Percentiles rank a stretch among this genome's conserved stretches.
These are phyloP conservation scores for Acmispon strigosus DNA, from an alignment of 306 rosid species.

Conservation along the genomic window DNA sequence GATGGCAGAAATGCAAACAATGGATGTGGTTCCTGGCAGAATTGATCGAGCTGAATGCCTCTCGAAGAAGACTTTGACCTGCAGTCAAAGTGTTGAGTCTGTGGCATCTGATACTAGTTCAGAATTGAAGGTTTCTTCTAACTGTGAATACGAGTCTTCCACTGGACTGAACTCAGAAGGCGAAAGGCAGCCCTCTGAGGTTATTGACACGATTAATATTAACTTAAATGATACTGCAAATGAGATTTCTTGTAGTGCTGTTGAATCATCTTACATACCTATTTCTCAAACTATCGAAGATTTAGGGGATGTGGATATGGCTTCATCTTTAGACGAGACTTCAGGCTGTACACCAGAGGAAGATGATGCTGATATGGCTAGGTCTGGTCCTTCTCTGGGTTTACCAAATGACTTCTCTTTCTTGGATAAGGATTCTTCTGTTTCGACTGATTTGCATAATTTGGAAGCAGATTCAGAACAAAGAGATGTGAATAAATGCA, in stretches of 20 bases:
- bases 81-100: slow-evolving; percentile 15
- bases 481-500: slow-evolving; percentile 19
- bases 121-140: slow-evolving; percentile 31
- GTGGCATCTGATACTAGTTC: slow-evolving; percentile 23
- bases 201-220: slow-evolving; percentile 16
- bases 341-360: slow-evolving; percentile 16
- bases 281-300: slow-evolving; percentile 21
- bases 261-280: slow-evolving; percentile 21
- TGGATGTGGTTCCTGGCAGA: slow-evolving; percentile 22
- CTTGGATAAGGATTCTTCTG: slow-evolving; percentile 18
- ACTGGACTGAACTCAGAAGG: slow-evolving; percentile 24
- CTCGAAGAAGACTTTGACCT: slow-evolving; percentile 17
- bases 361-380: slow-evolving; percentile 5
- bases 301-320: slow-evolving; percentile 6
- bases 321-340: slow-evolving; percentile 6
- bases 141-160: slow-evolving; percentile 20
- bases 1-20: slow-evolving; percentile 27
- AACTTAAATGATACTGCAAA: slow-evolving; percentile 23
- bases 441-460: slow-evolving; percentile 8
- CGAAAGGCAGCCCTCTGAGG: slow-evolving; percentile 22
- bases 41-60: slow-evolving; percentile 38
- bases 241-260: slow-evolving; percentile 25
- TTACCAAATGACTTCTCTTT: slow-evolving; percentile 26
- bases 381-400: slow-evolving; percentile 18
- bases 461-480: slow-evolving; percentile 29